Base-by-base conservation (phyloP, 139 green algal species). In the Asterochloris erici region DNA sequence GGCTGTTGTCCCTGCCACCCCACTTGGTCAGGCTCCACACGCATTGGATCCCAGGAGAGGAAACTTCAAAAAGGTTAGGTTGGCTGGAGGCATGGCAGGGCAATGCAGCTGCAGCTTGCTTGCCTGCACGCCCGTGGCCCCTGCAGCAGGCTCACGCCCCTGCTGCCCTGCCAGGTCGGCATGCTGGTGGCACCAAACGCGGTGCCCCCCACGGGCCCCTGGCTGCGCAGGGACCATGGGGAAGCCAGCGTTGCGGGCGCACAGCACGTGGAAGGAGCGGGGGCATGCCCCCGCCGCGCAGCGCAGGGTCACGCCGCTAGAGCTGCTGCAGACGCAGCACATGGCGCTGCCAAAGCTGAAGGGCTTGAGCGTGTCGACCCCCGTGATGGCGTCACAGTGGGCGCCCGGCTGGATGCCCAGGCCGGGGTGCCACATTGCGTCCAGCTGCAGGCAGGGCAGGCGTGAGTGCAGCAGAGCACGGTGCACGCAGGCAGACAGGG, bases 221-320 rank as follows among this genome's bases (percentile, higher is more conserved):
- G 28, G 27, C 21, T 79, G 47, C 69, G 70, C 63, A 10, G 54
- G 21, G 6, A 86, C 77, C 12, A 96, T 82, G 89, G 96, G 94
- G 74, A 90, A 82, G 80, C 93, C 90, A 14, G 77, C 83, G 79
- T 93, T 91, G 47, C 95, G 90, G 16, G 84, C 93, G 84, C 95
- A 98, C 69, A 98, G 83, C 38, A 93, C 91, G 88, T 98, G 94
- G 84, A 97, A 96, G 60, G 70, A 26, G 16, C 38, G n/a, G 21
- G 82, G 62, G 88, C 91, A 95, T 83, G 87, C 74, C 14, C 76
- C 62, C 24, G 64, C 75, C 12, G 21, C 79, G 86, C 86, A 92
- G 68, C 73, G 68, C 29, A 89, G 70, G 15, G 84, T 62, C 15
- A 73, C 81, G 19, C 85, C 86, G 11, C 75, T 38, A 21, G 13